Base-by-base conservation (phyloP, 2,329 filamentous ascomycete species). In the Verticillium dahliae region DNA sequence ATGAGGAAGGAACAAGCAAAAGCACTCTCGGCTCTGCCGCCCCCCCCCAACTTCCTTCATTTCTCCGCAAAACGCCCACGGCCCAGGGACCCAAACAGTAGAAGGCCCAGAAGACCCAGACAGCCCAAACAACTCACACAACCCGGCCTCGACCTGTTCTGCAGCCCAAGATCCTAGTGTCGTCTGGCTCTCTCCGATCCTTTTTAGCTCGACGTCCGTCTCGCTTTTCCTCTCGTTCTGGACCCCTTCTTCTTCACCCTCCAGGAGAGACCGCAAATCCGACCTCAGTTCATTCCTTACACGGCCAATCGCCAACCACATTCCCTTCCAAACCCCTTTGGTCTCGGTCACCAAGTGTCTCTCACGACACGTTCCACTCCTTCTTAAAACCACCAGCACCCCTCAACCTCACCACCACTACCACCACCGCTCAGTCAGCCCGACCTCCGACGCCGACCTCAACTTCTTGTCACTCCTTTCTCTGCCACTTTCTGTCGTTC, bases 321-420 rank as follows among this genome's bases (percentile, higher is more conserved):
- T 59, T 59, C 52, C 56, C 56, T 63, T 61, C 60, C 55, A 35
- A 59, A 27, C 27, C 60, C 50, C 60, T 63, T 52, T 38, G 27
- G 39, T 63, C 58, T 61, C 57, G 61, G 62, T 61, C 59, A 56
- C 59, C 58, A 64, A 58, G 60, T 61, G 60, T 64, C 62, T 60
- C 37, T 63, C 54, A 62, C 50, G 62, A 64, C 62, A 65, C 61
- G 34, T 62, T 63, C 56, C 64, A 65, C 64, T 65, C 64, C 61
- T 65, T 62, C 58, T 63, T 33, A 62, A 60, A 65, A 60, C 56
- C 57, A 61, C 61, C 31, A 60, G 15, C 33, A 56, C 10, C 58
- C 37, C 57, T 54, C 57, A 56, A 38, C 27, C 15, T 55, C 61
- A 61, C 56, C 37, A 64, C 56, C 37, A 64, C 27, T 3, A 27